Percentiles rank a stretch among this genome's conserved stretches.
Conservation (phyloP, 768 basidiomycete species). For the Phanerochaete sordida region DNA sequence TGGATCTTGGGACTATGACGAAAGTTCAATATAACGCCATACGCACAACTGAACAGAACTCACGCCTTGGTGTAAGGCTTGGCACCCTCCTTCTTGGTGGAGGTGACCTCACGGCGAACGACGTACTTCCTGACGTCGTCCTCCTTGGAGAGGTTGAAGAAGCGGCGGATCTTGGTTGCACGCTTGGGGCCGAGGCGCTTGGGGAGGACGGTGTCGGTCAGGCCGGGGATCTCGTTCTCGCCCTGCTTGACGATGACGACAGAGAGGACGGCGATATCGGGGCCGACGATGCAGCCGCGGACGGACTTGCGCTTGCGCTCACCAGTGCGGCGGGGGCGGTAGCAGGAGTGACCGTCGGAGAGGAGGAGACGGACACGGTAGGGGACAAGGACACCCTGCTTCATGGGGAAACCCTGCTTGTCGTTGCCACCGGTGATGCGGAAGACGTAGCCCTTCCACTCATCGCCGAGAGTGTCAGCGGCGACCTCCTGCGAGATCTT, state of each 20-base stretch:
- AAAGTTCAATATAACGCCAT: neutral
- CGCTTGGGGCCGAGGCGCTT: conserved; percentile 97
- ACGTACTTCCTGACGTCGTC: conserved; percentile 99
- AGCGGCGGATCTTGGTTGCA: conserved; percentile 93
- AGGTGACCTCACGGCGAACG: conserved; percentile 86
- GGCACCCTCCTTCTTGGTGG: conserved; percentile 81
- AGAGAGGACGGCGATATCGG: conserved; percentile 93
- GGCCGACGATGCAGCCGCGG: conserved; percentile 95
- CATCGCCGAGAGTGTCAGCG: conserved; percentile 86
- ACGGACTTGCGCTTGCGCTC: conserved; percentile 99
- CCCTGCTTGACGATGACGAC: conserved; percentile 97
- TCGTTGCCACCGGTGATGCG: conserved; percentile 98
- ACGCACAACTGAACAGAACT: conserved; percentile 32
- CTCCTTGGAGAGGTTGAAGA: conserved; percentile 97
- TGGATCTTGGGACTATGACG: conserved; percentile 85
- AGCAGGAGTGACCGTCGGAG: conserved; percentile 96
- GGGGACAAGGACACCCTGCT: conserved; percentile 96
- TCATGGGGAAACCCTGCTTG: conserved; percentile 99
- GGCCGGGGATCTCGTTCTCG: conserved; percentile 81
- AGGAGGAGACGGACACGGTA: conserved; percentile 93
- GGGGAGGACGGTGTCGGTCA: conserved; percentile 90
- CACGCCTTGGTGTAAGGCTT: conserved; percentile 98
- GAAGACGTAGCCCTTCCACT: conserved; percentile 96
- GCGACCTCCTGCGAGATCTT: conserved; percentile 94
- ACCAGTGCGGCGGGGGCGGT: conserved; percentile 85